Base-by-base conservation (phyloP, 371 early-diverging fungal species). In the Mortierella sp. region DNA sequence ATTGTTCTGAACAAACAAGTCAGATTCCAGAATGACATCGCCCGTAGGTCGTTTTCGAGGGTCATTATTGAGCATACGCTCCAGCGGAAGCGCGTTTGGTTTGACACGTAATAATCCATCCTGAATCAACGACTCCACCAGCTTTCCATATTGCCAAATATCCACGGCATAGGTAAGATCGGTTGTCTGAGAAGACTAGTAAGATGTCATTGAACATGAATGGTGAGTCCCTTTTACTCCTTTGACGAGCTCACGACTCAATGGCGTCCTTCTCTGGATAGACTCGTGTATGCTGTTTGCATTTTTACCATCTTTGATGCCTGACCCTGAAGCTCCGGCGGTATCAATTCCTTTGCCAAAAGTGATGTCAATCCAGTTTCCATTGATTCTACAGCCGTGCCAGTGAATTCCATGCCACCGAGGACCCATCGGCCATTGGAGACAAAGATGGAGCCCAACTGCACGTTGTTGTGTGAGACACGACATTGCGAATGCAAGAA, bases 401-500 rank as follows among this genome's bases (percentile, higher is more conserved):
- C 76, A 48, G 76, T 74, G 26, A 74, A 61, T 18, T 74, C 76
- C 76, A 76, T 76, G 24, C 70, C 70, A 10, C 69, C 70, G 10
- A 76, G 61, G 7, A 76, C 76, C 76, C 76, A 76, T 41, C 70
- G 76, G 10, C 76, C 76, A 27, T 76, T 65, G 18, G 70, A 64
- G 12, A 76, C 76, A 62, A 76, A 76, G 16, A 76, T 76, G 18
- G 76, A 76, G 24, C 70, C 58, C 47, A 76, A 21, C 23, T 76
- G 70, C 8, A 76, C 70, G 19, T 76, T 76, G 59, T 76, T 76
- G 34, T 76, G 76, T 8, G 70, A 69, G 13, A 65, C 30, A 39
- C 69, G 76, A 34, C 76, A 76, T 49, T 76, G 76, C 5, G 70
- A 69, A 39, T 76, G 76, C 62, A 76, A 49, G 49, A 76, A 76